Percentiles rank a stretch among this genome's conserved stretches.
phyloP scores from a whole-genome alignment of 2,329 filamentous ascomycete genomes.

The Pseudodiploospora longispora region DNA sequence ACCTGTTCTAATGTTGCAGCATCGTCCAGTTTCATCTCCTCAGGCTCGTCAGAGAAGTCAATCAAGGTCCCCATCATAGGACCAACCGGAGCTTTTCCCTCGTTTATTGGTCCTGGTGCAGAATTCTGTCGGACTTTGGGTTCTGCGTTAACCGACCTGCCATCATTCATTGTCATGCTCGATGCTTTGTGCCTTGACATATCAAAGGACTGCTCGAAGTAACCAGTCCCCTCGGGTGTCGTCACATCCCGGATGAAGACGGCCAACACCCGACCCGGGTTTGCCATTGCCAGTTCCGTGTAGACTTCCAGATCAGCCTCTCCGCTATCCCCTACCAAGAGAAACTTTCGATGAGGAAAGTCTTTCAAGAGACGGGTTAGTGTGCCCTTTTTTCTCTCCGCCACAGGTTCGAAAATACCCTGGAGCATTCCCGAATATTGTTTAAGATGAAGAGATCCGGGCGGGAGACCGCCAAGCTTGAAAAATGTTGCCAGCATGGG shows the following conservation, averaged over 20 bases:
- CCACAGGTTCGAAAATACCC: conserved; percentile 95
- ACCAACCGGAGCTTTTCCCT: conserved; percentile 21
- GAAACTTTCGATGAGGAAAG: conserved; percentile 82
- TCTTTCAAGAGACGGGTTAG: conserved; percentile 79
- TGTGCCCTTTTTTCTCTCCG: conserved; percentile 85
- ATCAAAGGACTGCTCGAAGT: conserved; percentile 60
- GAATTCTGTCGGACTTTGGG: conserved; percentile 19
- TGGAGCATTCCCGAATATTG: conserved; percentile 96
- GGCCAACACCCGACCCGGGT: conserved; percentile 74
- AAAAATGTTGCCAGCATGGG: conserved; percentile 85
- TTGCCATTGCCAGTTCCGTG: conserved; percentile 78
- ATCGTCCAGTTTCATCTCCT: conserved; percentile 26
- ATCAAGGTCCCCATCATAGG: conserved; percentile 51
- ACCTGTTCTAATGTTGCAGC: conserved; percentile 23
- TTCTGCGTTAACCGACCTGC: conserved; percentile 5
- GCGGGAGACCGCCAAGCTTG: conserved; percentile 67
- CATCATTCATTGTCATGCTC: conserved; percentile 19
- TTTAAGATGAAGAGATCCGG: conserved; percentile 89
- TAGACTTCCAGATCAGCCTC: conserved; percentile 97
- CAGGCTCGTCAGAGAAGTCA: conserved; percentile 49
- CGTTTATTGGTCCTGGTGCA: conserved; percentile 10
- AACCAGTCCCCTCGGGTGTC: conserved; percentile 60
- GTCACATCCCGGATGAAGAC: conserved; percentile 96
- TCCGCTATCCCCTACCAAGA: conserved; percentile 90
- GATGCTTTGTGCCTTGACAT: conserved; percentile 17